Evolutionary conservation across 148 eudicot genomes (phyloP), one percentile per base, ranked within the genome.

Genomic region (Gaultheria prostrata): DNA sequence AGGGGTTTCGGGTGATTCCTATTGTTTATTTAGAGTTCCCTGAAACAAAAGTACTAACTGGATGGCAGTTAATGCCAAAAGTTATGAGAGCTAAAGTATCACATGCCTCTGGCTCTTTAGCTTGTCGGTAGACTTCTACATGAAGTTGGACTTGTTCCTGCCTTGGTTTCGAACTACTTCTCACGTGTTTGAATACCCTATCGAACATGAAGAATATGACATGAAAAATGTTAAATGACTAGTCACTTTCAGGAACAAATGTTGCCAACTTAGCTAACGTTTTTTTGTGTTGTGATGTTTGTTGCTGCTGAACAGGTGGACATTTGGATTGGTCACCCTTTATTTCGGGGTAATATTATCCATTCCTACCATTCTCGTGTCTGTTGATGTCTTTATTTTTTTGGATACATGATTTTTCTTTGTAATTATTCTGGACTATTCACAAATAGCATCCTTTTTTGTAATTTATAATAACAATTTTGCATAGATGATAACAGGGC

Each of bases 261-360:
- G n/a, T 39, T 51, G 32, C 69, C 65, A 14, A 46, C 56, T 76
- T 53, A 70, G 35, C 28, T 77, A 63, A 85, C 80, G 11, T 6
- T 48, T 73, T 73, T 51, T 71, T 80, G n/a, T 33, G 78, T 82
- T 86, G 12, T 84, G 72, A 33, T 87, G 83, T 83, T 84, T 79
- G 49, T 67, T 83, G 84, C 54, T 88, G 77, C 65, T 85, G 83
- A 88, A 89, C 92, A 97, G 99, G 90, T 97, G 95, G 96, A 95
- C 99, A 54, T 97, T 97, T 85, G 6, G 88, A 5, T 84, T 94
- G 83, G 95, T 93, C 79, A 91, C 93, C 53, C 30, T 91, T 79
- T 95, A 91, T 88, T 97, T 97, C 85, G 99, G 97, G 99, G 99
- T 97, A 67, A 95, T 77, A 80, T 70, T 82, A 51, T 70, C 69